phyloP scores from a whole-genome alignment of 1,284 basidiomycete genomes.

The Tilletia indica region DNA sequence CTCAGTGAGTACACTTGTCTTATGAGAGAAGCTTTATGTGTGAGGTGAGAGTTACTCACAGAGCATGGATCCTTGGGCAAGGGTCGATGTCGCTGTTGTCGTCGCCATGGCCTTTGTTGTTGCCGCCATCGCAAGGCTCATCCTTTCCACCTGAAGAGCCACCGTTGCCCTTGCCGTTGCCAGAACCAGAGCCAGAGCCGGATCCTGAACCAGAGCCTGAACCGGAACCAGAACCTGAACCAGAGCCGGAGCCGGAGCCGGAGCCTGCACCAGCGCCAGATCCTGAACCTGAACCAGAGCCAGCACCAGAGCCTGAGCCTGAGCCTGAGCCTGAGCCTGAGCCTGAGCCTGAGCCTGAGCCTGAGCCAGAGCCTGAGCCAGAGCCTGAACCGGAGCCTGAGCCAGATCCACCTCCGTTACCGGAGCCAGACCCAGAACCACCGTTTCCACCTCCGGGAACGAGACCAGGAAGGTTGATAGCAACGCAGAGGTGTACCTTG shows the following conservation, averaged over 20 bases:
- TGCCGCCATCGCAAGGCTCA: no score
- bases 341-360: conserved; percentile 11
- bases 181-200: conserved; percentile 20
- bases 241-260: conserved; percentile 7
- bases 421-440: neutral
- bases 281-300: conserved; percentile 11
- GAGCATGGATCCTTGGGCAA: neutral
- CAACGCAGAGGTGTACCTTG: neutral
- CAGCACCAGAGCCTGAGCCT: neutral
- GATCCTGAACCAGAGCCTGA: conserved; percentile 4
- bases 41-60: neutral
- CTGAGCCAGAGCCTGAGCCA: conserved; percentile 18
- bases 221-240: neutral
- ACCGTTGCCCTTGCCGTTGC: no score
- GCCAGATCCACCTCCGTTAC: neutral
- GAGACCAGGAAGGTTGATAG: neutral
- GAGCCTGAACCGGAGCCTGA: conserved; percentile 12
- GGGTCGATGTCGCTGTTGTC: neutral
- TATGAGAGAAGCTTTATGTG: no score
- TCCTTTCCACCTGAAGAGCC: no score
- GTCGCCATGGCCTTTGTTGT: no score
- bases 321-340: neutral
- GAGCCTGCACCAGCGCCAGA: conserved; percentile 12
- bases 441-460: neutral
- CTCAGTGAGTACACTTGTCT: no score